Base-by-base conservation (phyloP, 2,329 filamentous ascomycete species). In the Cladobotryum protrusum region DNA sequence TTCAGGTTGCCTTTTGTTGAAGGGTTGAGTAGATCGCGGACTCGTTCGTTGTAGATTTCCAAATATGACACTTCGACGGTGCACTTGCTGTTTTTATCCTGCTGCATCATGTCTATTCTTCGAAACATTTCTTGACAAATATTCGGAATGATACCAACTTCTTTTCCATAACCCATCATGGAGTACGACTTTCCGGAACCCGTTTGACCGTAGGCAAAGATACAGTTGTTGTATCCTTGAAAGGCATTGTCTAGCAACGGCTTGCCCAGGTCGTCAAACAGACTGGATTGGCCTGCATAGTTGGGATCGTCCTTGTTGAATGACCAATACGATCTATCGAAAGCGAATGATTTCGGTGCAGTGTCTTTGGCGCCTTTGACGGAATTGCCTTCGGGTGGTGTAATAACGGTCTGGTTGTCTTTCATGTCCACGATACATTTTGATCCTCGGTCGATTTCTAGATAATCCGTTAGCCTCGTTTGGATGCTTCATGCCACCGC, bases 151-250 rank as follows among this genome's bases (percentile, higher is more conserved):
- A 99, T 93, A 67, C 93, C 93, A 51, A 90, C 81, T 64, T 99
- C 92, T 62, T 92, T 86, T 48, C 93, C 93, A 71, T 97, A 99
- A 44, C 93, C 93, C 93, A 99, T 99, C 92, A 99, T 99, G 32
- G 91, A 96, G 70, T 99, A 99, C 14, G 90, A 96, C 73, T 99
- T 99, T 70, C 93, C 93, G 1, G 93, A 97, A 59, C 93, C 93
- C 2, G 93, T 99, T 74, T 99, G 93, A 15, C 93, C 93, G 66
- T 99, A 99, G 13, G 93, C 93, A 67, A 99, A 99, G 64, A 99
- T 99, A 77, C 93, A 99, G 70, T 97, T 99, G 76, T 99, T 97
- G 75, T 97, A 99, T 41, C 93, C 93, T 63, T 92, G 83, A 66
- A 99, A 99, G 15, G 93, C 93, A 80, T 99, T 99, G 73, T 99